Evolutionary conservation across 441 rosid genomes (phyloP).

Genomic region (Dalechampia spathulata): DNA sequence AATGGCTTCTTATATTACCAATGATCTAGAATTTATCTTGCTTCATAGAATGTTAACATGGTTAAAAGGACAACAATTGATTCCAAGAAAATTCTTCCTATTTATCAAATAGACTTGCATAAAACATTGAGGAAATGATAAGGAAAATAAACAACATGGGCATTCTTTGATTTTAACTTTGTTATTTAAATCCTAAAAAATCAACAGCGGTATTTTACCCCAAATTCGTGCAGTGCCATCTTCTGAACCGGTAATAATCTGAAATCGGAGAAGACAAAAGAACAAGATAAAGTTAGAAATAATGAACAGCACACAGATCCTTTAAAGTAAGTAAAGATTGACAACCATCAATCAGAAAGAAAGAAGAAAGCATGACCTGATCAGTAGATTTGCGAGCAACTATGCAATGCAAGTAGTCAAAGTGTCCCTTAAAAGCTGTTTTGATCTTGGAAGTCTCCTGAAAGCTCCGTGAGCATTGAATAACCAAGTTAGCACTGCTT

Average conservation of each 20-base stretch:
- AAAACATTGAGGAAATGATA: background rate
- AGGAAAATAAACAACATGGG: background rate
- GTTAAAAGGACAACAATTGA: background rate
- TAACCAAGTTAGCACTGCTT: constrained; percentile 2
- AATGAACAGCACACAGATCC: constrained; percentile 4
- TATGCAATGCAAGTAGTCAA: constrained; percentile 76
- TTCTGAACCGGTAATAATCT: constrained; percentile 93
- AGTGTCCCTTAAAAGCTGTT: constrained; percentile 78
- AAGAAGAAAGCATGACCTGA: constrained; percentile 48
- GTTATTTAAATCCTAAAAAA: constrained; percentile 6
- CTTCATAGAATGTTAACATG: background rate
- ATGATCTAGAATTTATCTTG: too few relatives aligned
- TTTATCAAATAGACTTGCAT: background rate
- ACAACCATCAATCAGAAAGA: too few relatives aligned
- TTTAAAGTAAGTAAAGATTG: background rate
- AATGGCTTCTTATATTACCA: too few relatives aligned
- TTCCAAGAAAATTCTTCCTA: background rate
- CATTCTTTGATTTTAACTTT: too few relatives aligned
- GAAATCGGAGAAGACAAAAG: constrained; percentile 20
- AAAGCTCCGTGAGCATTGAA: constrained; percentile 20
- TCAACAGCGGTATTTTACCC: constrained; percentile 47
- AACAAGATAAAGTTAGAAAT: constrained; percentile 5
- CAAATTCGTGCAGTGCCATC: constrained; percentile 93
- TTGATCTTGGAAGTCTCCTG: constrained; percentile 82
- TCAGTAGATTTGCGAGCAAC: constrained; percentile 58